phyloP scores from a whole-genome alignment of 768 basidiomycete genomes.

The Clitopilus hobsonii region DNA sequence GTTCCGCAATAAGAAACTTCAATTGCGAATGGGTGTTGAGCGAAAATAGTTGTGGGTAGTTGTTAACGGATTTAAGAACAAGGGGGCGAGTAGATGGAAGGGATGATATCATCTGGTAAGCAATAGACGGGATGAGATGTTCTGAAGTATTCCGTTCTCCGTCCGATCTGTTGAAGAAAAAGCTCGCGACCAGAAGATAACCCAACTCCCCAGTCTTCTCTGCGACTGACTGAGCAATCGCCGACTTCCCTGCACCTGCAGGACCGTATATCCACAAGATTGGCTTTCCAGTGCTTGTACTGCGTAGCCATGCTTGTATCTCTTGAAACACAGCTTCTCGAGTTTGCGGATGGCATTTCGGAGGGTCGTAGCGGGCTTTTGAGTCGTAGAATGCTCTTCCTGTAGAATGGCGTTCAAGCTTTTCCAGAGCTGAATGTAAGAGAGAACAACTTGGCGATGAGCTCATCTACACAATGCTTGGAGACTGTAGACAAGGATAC shows the following conservation, averaged over 20 bases:
- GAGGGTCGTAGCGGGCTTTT: slow-evolving; percentile 10
- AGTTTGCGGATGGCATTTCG: slow-evolving; percentile 4
- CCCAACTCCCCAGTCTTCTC: background rate
- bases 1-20: slow-evolving; percentile 11
- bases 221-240: background rate
- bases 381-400: slow-evolving; percentile 12
- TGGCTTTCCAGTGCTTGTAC: background rate
- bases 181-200: background rate
- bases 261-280: background rate
- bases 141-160: background rate
- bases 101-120: background rate
- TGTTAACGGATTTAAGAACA: background rate
- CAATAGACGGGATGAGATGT: background rate
- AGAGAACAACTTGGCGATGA: no score
- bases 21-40: slow-evolving; percentile 11
- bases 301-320: background rate
- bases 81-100: background rate
- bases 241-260: slow-evolving; percentile 2
- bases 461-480: no score
- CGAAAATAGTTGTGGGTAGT: slow-evolving; percentile 6
- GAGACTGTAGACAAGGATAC: no score
- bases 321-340: background rate
- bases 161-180: background rate
- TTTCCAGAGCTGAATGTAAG: background rate
- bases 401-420: background rate